Evolutionary conservation across 1,139 yeast genomes (phyloP).

Genomic region (Spathaspora sp.): DNA sequence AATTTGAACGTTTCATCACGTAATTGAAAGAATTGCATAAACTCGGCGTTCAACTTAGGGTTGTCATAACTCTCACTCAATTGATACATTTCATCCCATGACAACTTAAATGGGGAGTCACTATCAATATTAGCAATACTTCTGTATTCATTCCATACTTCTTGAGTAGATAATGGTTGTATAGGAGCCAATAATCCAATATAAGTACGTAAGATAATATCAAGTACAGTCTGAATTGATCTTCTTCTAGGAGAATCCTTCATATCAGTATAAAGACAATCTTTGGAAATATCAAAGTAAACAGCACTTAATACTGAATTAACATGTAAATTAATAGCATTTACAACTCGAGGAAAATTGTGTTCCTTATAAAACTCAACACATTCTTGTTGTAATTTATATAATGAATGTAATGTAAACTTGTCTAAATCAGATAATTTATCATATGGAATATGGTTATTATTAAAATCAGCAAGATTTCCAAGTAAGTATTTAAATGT

Average conservation of each 20-base stretch:
- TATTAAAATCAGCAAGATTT: slow-evolving; percentile 48
- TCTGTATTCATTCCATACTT: slow-evolving; percentile 70
- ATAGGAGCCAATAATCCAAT: slow-evolving; percentile 74
- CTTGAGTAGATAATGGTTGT: slow-evolving; percentile 81
- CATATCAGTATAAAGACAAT: slow-evolving; percentile 74
- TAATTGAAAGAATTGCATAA: slow-evolving; percentile 43
- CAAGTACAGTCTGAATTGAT: slow-evolving; percentile 71
- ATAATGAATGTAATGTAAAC: slow-evolving; percentile 57
- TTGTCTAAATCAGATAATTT: slow-evolving; percentile 60
- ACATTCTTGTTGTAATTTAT: slow-evolving; percentile 44
- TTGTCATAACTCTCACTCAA: slow-evolving; percentile 29
- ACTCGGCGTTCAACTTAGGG: slow-evolving; percentile 34
- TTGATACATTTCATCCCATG: slow-evolving; percentile 30
- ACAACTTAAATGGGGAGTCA: slow-evolving; percentile 55
- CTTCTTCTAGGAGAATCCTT: slow-evolving; percentile 50
- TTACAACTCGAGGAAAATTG: slow-evolving; percentile 67
- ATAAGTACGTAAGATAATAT: slow-evolving; percentile 60
- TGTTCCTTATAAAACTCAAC: slow-evolving; percentile 50
- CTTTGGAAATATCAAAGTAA: slow-evolving; percentile 86
- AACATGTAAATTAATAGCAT: slow-evolving; percentile 67
- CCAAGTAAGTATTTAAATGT: slow-evolving; percentile 83
- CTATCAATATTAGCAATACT: slow-evolving; percentile 26
- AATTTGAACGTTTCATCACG: slow-evolving; percentile 48
- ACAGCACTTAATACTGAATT: slow-evolving; percentile 75
- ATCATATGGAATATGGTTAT: slow-evolving; percentile 26